Evolutionary conservation across 225 moss, liverwort and hornwort genomes (phyloP), one percentile per base, ranked within the genome.

Genomic region (Sphagnum contortum): DNA sequence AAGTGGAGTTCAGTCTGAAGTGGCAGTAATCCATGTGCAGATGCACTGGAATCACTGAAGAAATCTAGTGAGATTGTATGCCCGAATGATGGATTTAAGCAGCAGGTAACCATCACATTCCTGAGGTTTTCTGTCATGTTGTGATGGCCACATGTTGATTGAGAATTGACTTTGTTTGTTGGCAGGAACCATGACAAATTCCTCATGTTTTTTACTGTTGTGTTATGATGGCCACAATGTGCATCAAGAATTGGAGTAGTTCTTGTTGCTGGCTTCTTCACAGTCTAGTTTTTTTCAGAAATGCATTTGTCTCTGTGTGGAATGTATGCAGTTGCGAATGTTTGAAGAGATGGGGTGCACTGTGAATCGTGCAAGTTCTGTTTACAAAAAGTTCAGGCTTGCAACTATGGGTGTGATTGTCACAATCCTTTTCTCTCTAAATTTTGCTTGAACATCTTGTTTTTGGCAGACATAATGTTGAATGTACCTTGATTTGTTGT

Each of bases 71-170:
- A 73, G 63, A 81, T 81, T 68, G 84, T 84, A 44, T 84, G 60
- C 29, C 84, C 84, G 55, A 84, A 84, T 69, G 75, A 74, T 49
- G 84, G 84, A 48, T 84, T 84, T 73, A 81, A 78, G 84, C 78
- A 78, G 78, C 84, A 84, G 84, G 84, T 81, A 76, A 58, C 29
- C 1, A 29, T 29, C 29, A 29, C 29, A 29, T 29, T 29, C 29
- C 29, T 29, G 29, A 29, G 29, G 29, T 29, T 29, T 29, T 29
- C 29, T 29, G 29, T 29, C 29, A 0, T 29, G 29, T 29, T 29
- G 29, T 29, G 29, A 29, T 29, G 29, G 29, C 29, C 29, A 29
- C 29, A 29, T 29, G 29, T 29, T 29, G 29, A 29, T 29, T 29
- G 29, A 29, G 29, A 29, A 29, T 29, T 29, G 29, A 29, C 29